A percentile compares a stretch with the other conserved stretches of the same genome.
phyloP scores from a whole-genome alignment of 2,329 filamentous ascomycete genomes.

The Exophiala dermatitidis region DNA sequence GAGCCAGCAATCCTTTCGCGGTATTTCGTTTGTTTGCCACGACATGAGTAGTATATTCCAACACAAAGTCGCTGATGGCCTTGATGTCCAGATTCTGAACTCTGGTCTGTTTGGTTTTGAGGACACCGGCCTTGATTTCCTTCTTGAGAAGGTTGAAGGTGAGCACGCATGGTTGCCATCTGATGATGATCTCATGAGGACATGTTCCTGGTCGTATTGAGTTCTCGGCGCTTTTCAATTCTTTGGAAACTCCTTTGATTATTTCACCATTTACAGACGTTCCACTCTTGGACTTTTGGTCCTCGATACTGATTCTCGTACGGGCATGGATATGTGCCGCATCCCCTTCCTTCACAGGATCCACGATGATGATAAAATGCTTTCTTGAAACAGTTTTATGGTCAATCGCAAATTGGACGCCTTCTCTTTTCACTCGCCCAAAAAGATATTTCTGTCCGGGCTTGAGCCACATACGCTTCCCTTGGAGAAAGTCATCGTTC shows the following conservation, averaged over 20 bases:
- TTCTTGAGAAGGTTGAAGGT: constrained; percentile 70
- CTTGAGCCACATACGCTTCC: constrained; percentile 71
- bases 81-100: constrained; percentile 89
- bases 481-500: constrained; percentile 42
- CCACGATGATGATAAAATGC: constrained; percentile 72
- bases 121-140: constrained; percentile 59
- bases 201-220: constrained; percentile 67
- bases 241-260: constrained; percentile 51
- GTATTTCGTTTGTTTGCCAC: constrained; percentile 86
- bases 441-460: constrained; percentile 81
- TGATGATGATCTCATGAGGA: constrained; percentile 54
- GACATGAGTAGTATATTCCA: constrained; percentile 71
- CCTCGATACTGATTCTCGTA: constrained; percentile 66
- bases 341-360: constrained; percentile 56
- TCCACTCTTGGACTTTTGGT: constrained; percentile 76
- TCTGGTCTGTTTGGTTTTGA: constrained; percentile 54
- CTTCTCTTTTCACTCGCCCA: constrained; percentile 62
- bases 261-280: constrained; percentile 68
- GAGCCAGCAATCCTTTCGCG: constrained; percentile 73
- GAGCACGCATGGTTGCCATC: constrained; percentile 73
- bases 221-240: constrained; percentile 53
- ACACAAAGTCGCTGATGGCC: constrained; percentile 64
- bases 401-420: constrained; percentile 63
- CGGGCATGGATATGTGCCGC: constrained; percentile 58
- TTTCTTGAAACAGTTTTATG: constrained; percentile 82